Evolutionary conservation across 108 stramenopile species (phyloP), one percentile per base, ranked within the genome.

Genomic region (Cylindrotheca fusiformis): DNA sequence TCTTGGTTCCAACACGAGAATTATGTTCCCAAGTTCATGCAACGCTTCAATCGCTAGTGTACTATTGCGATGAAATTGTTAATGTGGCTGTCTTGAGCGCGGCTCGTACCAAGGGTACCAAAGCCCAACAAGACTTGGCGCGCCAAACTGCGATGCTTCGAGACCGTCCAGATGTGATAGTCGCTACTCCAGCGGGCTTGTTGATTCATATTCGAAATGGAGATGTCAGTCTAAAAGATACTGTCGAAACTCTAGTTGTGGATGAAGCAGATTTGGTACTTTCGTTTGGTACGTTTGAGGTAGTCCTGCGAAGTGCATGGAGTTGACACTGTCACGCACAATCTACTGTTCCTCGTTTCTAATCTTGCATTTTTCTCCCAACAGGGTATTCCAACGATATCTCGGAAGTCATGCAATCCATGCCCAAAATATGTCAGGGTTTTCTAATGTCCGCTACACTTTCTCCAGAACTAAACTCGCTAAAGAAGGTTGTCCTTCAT

Each of bases 231-330:
- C 47, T 90, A 60, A 87, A 87, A 52, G 57, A 68, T 4, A 76
- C 75, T 21, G 80, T 93, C 28, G 85, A 95, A 66, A 92, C 90
- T 5, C 56, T 98, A 44, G 97, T 98, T 3, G 89, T 99, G 27
- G 99, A 99, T 75, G 99, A 99, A 72, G 97, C 99, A 19, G 99
- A 99, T 79, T 80, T 98, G 53, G 94, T 99, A 46, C 78, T 99
- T 10, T 95, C 94, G 2, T 98, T 91, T 84, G 85, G 79, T 71
- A 30, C 47, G 60, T 46, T 44, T 8, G n/a, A n/a, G n/a, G n/a
- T n/a, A n/a, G n/a, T 24, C 17, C 1, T n/a, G n/a, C n/a, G n/a
- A n/a, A n/a, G n/a, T n/a, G n/a, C n/a, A n/a, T n/a, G n/a, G n/a
- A n/a, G n/a, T n/a, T n/a, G n/a, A n/a, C n/a, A n/a, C n/a, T n/a